Evolutionary conservation across 2,329 filamentous ascomycete genomes (phyloP).

Genomic region (Fusarium sp.): DNA sequence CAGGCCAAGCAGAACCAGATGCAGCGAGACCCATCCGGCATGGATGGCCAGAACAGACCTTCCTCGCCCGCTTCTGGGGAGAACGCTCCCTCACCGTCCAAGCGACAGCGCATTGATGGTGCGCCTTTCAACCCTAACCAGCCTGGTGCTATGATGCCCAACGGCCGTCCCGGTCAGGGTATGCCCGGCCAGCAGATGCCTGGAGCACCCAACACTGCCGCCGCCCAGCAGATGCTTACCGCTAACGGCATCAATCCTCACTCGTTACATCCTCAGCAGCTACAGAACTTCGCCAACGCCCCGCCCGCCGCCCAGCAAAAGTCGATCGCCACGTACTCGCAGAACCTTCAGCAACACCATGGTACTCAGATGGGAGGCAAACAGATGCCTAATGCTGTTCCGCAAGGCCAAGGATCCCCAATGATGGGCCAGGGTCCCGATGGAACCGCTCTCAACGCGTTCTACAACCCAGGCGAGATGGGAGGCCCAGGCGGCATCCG

Average conservation of each 20-base stretch:
- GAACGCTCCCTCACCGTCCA: conserved; percentile 91
- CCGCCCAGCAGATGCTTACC: conserved; percentile 70
- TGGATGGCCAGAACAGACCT: conserved; percentile 84
- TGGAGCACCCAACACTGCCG: conserved; percentile 59
- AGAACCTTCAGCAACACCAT: conserved; percentile 85
- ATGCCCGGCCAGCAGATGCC: conserved; percentile 78
- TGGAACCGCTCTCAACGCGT: conserved; percentile 64
- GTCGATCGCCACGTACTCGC: conserved; percentile 87
- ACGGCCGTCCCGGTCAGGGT: conserved; percentile 75
- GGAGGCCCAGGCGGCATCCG: conserved; percentile 68
- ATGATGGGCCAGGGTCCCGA: conserved; percentile 83
- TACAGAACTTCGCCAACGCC: conserved; percentile 70
- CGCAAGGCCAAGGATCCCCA: conserved; percentile 81
- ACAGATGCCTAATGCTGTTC: conserved; percentile 78
- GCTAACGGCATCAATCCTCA: conserved; percentile 80
- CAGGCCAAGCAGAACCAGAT: conserved; percentile 82
- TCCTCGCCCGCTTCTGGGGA: conserved; percentile 85
- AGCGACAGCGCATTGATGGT: conserved; percentile 82
- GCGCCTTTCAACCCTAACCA: conserved; percentile 78
- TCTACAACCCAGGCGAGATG: conserved; percentile 74
- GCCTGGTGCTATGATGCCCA: conserved; percentile 73
- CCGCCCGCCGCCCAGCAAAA: conserved; percentile 77
- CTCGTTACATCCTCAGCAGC: conserved; percentile 79
- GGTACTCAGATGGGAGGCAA: conserved; percentile 83
- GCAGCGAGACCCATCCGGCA: conserved; percentile 86